Conservation (phyloP, 2,329 filamentous ascomycete genomes). For the Alternaria brassicicola region DNA sequence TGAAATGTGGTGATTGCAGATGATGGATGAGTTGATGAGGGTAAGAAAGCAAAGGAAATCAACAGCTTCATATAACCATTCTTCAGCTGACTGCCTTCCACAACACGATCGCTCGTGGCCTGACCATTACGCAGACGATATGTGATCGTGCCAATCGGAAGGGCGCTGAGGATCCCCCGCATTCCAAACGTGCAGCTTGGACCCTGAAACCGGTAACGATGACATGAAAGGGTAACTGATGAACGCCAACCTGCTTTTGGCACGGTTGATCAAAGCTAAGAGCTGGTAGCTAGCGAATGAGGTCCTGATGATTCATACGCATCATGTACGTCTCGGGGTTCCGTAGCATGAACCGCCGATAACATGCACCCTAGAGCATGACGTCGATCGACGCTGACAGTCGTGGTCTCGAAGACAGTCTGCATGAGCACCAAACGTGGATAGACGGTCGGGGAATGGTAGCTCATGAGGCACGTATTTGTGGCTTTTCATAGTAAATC, state of each 20-base stretch:
- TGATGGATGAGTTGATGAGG: neutral
- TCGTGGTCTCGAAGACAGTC: constrained; percentile 6
- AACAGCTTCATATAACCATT: constrained; percentile 22
- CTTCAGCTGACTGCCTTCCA: constrained; percentile 23
- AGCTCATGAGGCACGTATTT: neutral
- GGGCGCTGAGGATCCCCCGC: constrained; percentile 39
- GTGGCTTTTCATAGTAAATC: neutral
- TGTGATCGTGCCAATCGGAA: constrained; percentile 46
- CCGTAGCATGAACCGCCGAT: neutral
- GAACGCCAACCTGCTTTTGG: neutral
- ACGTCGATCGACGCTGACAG: constrained; percentile 11
- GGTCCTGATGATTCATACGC: constrained; percentile 5
- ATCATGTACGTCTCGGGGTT: neutral
- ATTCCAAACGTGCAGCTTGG: constrained; percentile 30
- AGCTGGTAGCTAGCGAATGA: constrained; percentile 18
- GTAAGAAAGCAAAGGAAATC: neutral
- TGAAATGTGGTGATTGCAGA: neutral
- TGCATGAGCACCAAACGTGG: neutral
- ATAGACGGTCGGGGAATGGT: neutral
- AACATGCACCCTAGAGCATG: constrained; percentile 2
- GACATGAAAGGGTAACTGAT: constrained; percentile 25
- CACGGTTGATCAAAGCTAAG: constrained; percentile 5
- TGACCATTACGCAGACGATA: constrained; percentile 41
- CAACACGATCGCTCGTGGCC: constrained; percentile 31
- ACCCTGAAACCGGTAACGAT: constrained; percentile 36